Evolutionary conservation across 2,329 filamentous ascomycete genomes (phyloP).

Genomic region (Metarhizium guizhouense): DNA sequence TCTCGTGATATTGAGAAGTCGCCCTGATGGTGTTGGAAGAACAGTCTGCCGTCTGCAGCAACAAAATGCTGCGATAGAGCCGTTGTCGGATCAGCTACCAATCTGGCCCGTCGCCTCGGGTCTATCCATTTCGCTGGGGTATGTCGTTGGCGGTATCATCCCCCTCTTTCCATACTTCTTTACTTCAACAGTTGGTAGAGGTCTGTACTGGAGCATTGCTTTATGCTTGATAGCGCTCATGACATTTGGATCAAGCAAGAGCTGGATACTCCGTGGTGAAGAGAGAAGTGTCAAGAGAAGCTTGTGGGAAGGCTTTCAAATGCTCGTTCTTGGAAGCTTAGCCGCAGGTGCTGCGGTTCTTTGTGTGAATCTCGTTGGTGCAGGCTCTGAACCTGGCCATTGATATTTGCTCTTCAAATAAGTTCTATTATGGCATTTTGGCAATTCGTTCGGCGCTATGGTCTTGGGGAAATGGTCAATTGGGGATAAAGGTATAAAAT

Average conservation of each 20-base stretch:
- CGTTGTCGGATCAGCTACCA: slow-evolving; percentile 12
- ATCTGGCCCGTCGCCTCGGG: slow-evolving; percentile 38
- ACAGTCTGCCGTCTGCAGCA: slow-evolving; percentile 12
- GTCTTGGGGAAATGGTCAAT: no score
- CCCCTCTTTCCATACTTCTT: slow-evolving; percentile 56
- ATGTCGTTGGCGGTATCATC: slow-evolving; percentile 53
- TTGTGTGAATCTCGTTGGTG: slow-evolving; percentile 19
- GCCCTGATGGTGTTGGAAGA: slow-evolving; percentile 22
- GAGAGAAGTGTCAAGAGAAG: slow-evolving; percentile 11
- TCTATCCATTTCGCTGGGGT: slow-evolving; percentile 51
- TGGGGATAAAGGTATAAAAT: neutral
- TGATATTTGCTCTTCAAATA: neutral
- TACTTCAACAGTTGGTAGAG: slow-evolving; percentile 24
- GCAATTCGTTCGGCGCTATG: no score
- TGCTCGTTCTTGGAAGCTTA: slow-evolving; percentile 24
- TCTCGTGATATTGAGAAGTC: slow-evolving; percentile 14
- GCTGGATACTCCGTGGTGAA: slow-evolving; percentile 24
- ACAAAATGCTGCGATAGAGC: neutral
- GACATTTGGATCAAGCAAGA: slow-evolving; percentile 48
- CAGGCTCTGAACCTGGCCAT: neutral
- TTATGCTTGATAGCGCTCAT: slow-evolving; percentile 47
- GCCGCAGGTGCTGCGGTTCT: slow-evolving; percentile 22
- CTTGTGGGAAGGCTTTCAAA: slow-evolving; percentile 22
- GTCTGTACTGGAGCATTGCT: slow-evolving; percentile 43
- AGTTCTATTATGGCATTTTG: neutral